Evolutionary conservation across 257 asterid genomes (phyloP).

Genomic region (Solanum appendiculatum): DNA sequence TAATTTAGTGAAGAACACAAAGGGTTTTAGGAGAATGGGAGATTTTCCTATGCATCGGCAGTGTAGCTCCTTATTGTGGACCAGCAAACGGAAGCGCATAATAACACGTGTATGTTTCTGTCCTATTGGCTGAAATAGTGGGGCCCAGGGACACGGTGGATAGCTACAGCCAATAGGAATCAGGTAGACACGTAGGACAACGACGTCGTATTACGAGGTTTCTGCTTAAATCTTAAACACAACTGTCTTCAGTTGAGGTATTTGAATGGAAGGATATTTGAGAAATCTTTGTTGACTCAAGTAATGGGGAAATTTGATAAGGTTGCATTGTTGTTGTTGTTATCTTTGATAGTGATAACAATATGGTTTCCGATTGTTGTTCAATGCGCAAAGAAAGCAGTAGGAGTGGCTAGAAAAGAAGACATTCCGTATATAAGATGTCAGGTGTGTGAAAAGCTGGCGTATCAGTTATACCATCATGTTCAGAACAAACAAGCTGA

Average conservation of each 20-base stretch:
- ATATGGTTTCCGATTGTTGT: slow-evolving; percentile 36
- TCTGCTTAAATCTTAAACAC: background rate
- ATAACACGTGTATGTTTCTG: background rate
- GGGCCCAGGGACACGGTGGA: background rate
- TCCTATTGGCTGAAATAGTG: background rate
- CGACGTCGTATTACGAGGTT: background rate
- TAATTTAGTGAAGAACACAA: background rate
- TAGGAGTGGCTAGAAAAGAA: slow-evolving; percentile 70
- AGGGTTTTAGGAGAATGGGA: background rate
- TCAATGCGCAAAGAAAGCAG: slow-evolving; percentile 55
- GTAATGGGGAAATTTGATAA: slow-evolving; percentile 33
- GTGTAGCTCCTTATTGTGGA: background rate
- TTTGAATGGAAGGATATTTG: background rate
- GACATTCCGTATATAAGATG: slow-evolving; percentile 83
- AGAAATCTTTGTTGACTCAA: background rate
- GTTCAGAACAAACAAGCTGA: slow-evolving; percentile 59
- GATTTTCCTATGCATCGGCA: background rate
- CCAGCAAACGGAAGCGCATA: too few species aligned
- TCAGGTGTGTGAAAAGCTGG: slow-evolving; percentile 70
- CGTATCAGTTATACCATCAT: slow-evolving; percentile 51
- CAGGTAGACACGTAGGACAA: slow-evolving; percentile 14
- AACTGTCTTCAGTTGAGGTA: background rate
- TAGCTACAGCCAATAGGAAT: slow-evolving; percentile 18
- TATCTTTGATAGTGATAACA: slow-evolving; percentile 13
- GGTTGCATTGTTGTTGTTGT: background rate